Base-by-base conservation (phyloP, 1,284 basidiomycete genomes). In the Xanthoconium separans region DNA sequence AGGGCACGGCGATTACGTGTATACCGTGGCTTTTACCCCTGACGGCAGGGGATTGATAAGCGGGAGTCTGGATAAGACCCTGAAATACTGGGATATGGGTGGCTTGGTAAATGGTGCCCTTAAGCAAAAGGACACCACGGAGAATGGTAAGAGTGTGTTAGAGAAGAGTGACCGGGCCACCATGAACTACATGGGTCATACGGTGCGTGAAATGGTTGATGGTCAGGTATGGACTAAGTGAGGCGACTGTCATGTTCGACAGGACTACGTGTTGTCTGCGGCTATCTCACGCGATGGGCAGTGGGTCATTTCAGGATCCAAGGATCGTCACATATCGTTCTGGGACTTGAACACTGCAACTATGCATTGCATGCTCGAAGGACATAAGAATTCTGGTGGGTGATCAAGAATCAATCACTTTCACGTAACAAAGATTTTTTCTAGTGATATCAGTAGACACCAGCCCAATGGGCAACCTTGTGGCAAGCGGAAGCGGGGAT, bases 301-400 rank as follows among this genome's bases (percentile, higher is more conserved):
- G 58, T 95, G 90, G 87, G 85, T 95, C 58, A 90, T 93, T 4
- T 93, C 91, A 18, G 92, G 93, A 22, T 93, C 91, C 18, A 95
- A 95, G 70, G 94, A 97, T 71, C 83, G 92, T 20, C 86, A 87
- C 2, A 91, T 96, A 34, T 86, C 91, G 68, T 90, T 94, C 68
- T 96, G 93, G 92, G 90, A 95, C 65, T 82, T 88, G 15, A 77
- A 78, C 55, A 83, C 80, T 7, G 89, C 84, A 2, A 81, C 85
- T 58, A 81, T 88, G 41, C 91, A 94, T 66, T 85, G 91, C 61
- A 87, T 93, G 77, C 74, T 96, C 8, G 91, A 93, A 70, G 93
- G 92, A 3, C 93, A 95, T 73, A 94, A 93, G 73, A 95, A 95
- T 69, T 89, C 88, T 39, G 86, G 80, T 85, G 51, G 27, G 68